Evolutionary conservation across 805 yeast species (phyloP), one percentile per base, ranked within the genome.

Genomic region (Priceomyces medius): DNA sequence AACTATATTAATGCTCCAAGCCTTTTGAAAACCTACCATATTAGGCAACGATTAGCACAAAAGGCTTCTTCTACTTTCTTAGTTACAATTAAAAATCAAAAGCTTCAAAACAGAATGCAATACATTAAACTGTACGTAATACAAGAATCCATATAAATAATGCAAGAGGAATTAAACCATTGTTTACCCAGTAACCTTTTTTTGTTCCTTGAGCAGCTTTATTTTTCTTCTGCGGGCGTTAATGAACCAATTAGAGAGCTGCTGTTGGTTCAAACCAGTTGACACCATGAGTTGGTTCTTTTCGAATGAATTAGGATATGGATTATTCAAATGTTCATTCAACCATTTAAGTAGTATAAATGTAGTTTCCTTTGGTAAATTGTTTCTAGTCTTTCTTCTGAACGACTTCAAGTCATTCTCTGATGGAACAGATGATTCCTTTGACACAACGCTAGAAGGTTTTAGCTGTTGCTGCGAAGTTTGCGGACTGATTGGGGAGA

Each of bases 181-280:
- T 23, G 19, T 20, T 40, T 24, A 40, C 7, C 39, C 23, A 40
- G 32, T 16, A 21, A 40, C 20, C 20, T 27, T 35, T 16, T 40
- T 40, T 42, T 63, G 65, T 46, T 75, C 76, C 50, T 75, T 71
- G 46, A 78, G 61, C 33, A 60, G 53, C 55, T 74, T 77, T 38
- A 87, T 76, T 55, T 85, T 80, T 50, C 96, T 71, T 54, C 95
- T 73, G 52, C 96, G 76, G 14, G 91, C 95, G 58, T 87, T 87
- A 55, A 87, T 88, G 54, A 87, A 87, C 96, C 96, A 87, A 57
- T 87, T 88, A 49, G 85, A 76, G 46, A 87, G 73, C 61, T 87
- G 96, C 46, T 85, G 88, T 61, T 83, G 80, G 47, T 87, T 84
- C 56, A 87, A 71, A 0, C 93, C 91, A 0, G 96, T 87, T 56